Conservation (phyloP, 2,329 filamentous ascomycete genomes). For the Torrubiellomyces zombiae region DNA sequence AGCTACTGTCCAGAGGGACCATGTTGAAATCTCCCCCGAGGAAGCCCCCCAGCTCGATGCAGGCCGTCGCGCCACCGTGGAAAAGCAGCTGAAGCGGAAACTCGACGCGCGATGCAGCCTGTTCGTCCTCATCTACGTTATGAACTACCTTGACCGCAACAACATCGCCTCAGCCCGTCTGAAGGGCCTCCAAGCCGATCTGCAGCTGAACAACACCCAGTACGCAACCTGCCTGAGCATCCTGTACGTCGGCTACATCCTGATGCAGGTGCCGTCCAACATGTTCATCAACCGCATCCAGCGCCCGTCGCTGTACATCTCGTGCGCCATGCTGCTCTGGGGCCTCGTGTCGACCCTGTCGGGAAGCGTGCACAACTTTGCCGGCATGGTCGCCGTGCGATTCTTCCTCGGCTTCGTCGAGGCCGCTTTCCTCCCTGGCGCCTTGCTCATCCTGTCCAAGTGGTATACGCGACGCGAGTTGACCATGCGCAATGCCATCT, state of each 20-base stretch:
- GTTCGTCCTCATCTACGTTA: slow-evolving; percentile 59
- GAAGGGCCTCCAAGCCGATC: slow-evolving; percentile 45
- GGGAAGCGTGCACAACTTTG: slow-evolving; percentile 33
- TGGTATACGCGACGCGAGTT: slow-evolving; percentile 49
- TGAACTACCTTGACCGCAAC: slow-evolving; percentile 54
- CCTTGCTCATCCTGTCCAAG: slow-evolving; percentile 44
- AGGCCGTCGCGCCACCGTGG: slow-evolving; percentile 36
- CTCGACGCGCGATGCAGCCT: slow-evolving; percentile 52
- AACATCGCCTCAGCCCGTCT: slow-evolving; percentile 52
- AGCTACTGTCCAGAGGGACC: too few species aligned
- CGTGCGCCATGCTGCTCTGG: slow-evolving; percentile 39
- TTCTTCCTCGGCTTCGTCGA: slow-evolving; percentile 47
- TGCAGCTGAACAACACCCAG: slow-evolving; percentile 36
- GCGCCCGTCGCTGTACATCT: slow-evolving; percentile 34
- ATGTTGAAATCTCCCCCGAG: too few species aligned
- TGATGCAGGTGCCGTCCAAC: slow-evolving; percentile 46
- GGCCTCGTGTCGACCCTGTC: slow-evolving; percentile 41
- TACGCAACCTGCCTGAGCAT: slow-evolving; percentile 49
- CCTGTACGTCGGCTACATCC: slow-evolving; percentile 48
- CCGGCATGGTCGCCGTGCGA: slow-evolving; percentile 35
- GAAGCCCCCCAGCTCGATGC: slow-evolving; percentile 18
- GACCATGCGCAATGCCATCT: slow-evolving; percentile 34
- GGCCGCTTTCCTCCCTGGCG: slow-evolving; percentile 48
- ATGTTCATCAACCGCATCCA: slow-evolving; percentile 38
- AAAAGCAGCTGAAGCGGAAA: slow-evolving; percentile 51